These are phyloP conservation scores for Hymenoscyphus fraxineus DNA, from an alignment of 2,329 filamentous ascomycete genomes.

Conservation along the genomic window DNA sequence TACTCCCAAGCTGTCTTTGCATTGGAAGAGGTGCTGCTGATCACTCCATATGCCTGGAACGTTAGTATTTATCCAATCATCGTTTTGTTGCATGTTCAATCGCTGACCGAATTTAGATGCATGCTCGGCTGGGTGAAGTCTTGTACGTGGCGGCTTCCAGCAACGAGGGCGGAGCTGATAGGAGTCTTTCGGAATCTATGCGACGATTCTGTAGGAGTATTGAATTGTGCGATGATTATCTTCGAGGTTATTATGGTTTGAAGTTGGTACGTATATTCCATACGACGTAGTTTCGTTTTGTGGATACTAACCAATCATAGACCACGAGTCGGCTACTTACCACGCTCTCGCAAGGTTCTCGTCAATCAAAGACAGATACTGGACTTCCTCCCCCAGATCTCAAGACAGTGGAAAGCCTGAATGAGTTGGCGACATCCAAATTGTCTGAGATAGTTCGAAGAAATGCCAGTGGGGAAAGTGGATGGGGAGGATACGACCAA, in stretches of 20 bases:
- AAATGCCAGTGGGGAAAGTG: slow-evolving; percentile 54
- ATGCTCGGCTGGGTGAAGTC: slow-evolving; percentile 82
- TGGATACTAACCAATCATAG: slow-evolving; percentile 29
- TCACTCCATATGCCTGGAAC: slow-evolving; percentile 93
- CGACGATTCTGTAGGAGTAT: slow-evolving; percentile 58
- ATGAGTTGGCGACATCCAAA: slow-evolving; percentile 69
- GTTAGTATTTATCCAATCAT: slow-evolving; percentile 46
- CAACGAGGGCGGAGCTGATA: slow-evolving; percentile 39
- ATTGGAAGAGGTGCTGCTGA: slow-evolving; percentile 82
- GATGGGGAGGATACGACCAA: slow-evolving; percentile 70
- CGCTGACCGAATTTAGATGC: slow-evolving; percentile 54
- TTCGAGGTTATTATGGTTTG: slow-evolving; percentile 89
- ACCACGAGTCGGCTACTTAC: slow-evolving; percentile 41
- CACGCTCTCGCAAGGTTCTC: slow-evolving; percentile 38
- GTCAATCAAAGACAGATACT: slow-evolving; percentile 44
- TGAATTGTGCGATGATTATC: slow-evolving; percentile 88
- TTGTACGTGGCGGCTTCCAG: slow-evolving; percentile 64
- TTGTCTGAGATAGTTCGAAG: slow-evolving; percentile 72
- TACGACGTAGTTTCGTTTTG: slow-evolving; percentile 2
- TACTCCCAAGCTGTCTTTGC: slow-evolving; percentile 82
- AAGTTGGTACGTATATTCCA: slow-evolving; percentile 58
- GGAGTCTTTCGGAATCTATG: slow-evolving; percentile 58
- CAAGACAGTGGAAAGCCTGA: slow-evolving; percentile 61
- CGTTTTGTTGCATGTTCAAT: not conserved
- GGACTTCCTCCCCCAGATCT: slow-evolving; percentile 51